These are phyloP conservation scores for Cadophora luteo-olivacea DNA, from an alignment of 2,329 filamentous ascomycete species.

Conservation along the genomic window DNA sequence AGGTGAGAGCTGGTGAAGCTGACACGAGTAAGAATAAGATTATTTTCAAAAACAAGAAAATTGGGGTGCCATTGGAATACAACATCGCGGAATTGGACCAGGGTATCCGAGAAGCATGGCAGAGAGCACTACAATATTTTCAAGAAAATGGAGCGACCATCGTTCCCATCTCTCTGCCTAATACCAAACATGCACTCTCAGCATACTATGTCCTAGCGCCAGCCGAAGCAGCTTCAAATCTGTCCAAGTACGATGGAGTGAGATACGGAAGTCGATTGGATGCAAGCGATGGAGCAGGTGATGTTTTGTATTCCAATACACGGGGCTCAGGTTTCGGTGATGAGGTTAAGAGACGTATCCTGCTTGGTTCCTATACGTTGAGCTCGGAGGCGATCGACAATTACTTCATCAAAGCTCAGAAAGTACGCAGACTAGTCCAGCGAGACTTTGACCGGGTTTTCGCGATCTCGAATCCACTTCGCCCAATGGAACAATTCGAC, in stretches of 20 bases:
- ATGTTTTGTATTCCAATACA: slow-evolving; percentile 77
- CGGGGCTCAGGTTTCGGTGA: slow-evolving; percentile 78
- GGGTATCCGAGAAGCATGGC: slow-evolving; percentile 74
- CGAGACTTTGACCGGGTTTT: slow-evolving; percentile 87
- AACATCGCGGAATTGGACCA: slow-evolving; percentile 83
- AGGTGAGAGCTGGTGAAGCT: background rate
- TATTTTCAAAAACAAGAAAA: slow-evolving; percentile 44
- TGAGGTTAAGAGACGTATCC: slow-evolving; percentile 85
- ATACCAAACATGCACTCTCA: slow-evolving; percentile 83
- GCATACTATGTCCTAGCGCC: slow-evolving; percentile 96
- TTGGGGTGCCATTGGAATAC: slow-evolving; percentile 76
- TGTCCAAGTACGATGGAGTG: slow-evolving; percentile 97
- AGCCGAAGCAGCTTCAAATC: slow-evolving; percentile 93
- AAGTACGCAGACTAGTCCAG: slow-evolving; percentile 82
- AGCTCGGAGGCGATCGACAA: slow-evolving; percentile 93
- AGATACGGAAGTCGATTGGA: slow-evolving; percentile 69
- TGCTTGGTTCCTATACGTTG: slow-evolving; percentile 88
- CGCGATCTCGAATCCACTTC: slow-evolving; percentile 70
- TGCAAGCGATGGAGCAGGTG: slow-evolving; percentile 59
- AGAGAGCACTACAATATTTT: slow-evolving; percentile 63
- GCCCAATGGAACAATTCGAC: slow-evolving; percentile 58
- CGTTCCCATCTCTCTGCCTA: slow-evolving; percentile 79
- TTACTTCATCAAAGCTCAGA: slow-evolving; percentile 95
- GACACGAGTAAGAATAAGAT: background rate
- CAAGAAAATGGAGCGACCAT: slow-evolving; percentile 71